phyloP scores from a whole-genome alignment of 2,329 filamentous ascomycete genomes.

The Ustulina deusta region DNA sequence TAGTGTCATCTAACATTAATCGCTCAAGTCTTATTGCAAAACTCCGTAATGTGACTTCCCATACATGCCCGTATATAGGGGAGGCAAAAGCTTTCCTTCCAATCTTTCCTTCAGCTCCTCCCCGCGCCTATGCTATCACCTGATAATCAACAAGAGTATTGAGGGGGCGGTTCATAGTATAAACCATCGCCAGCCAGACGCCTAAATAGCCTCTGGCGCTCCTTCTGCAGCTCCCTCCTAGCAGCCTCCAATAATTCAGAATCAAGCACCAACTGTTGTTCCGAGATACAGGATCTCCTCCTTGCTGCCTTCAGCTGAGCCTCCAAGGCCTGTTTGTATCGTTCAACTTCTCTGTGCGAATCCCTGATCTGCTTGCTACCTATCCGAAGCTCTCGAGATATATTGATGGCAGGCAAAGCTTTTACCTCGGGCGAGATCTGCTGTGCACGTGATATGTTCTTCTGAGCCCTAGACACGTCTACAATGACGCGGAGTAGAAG shows the following conservation, averaged over 20 bases:
- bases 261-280: slow-evolving; percentile 51
- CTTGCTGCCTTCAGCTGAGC: slow-evolving; percentile 47
- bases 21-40: background rate
- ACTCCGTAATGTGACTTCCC: background rate
- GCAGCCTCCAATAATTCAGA: slow-evolving; percentile 52
- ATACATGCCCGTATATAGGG: background rate
- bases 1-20: background rate
- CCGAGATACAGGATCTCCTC: slow-evolving; percentile 42
- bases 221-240: slow-evolving; percentile 57
- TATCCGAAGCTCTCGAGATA: slow-evolving; percentile 55
- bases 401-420: slow-evolving; percentile 55
- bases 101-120: background rate
- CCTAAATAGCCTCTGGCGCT: slow-evolving; percentile 59
- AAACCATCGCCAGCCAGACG: slow-evolving; percentile 28
- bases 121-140: too few species aligned
- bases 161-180: background rate
- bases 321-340: slow-evolving; percentile 52
- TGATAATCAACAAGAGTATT: too few species aligned
- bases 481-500: slow-evolving; percentile 62
- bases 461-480: slow-evolving; percentile 55
- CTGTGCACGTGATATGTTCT: slow-evolving; percentile 56
- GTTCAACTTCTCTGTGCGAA: slow-evolving; percentile 49
- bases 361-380: slow-evolving; percentile 55
- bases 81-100: background rate
- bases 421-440: slow-evolving; percentile 55